Conservation (phyloP, 306 rosid genomes). For the Pterocarpus santalinus region DNA sequence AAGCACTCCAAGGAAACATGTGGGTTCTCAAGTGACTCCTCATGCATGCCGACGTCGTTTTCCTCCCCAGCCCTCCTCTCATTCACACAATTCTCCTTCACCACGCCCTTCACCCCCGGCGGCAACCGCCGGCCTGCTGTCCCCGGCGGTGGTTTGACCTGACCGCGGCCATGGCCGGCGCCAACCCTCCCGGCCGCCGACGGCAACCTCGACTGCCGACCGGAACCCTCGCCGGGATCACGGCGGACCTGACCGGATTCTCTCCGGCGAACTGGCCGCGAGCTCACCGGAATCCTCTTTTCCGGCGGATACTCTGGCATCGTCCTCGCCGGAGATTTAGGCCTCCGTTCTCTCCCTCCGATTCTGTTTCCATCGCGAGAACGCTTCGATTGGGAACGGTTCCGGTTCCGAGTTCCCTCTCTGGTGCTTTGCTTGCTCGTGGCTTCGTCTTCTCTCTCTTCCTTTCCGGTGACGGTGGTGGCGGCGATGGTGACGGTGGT, state of each 20-base stretch:
- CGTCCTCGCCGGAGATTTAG: conserved; percentile 51
- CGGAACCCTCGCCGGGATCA: conserved; percentile 52
- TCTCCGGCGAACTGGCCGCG: conserved; percentile 52
- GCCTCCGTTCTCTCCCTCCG: conserved; percentile 53
- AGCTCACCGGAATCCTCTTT: conserved; percentile 49
- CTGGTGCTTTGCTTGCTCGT: conserved; percentile 64
- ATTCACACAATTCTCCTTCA: conserved; percentile 21
- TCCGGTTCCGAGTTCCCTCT: conserved; percentile 53
- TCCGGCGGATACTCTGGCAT: conserved; percentile 47
- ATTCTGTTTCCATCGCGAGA: conserved; percentile 52
- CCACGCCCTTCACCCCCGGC: conserved; percentile 20
- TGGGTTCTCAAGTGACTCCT: conserved; percentile 79
- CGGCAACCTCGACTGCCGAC: conserved; percentile 72
- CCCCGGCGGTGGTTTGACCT: conserved; percentile 49
- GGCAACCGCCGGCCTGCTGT: conserved; percentile 38
- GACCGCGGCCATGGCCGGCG: conserved; percentile 43
- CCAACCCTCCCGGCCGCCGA: conserved; percentile 59
- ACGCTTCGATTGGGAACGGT: conserved; percentile 55
- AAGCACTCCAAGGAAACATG: conserved; percentile 89
- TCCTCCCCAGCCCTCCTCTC: conserved; percentile 35
- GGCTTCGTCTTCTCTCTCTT: conserved; percentile 76
- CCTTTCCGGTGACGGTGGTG: conserved; percentile 55
- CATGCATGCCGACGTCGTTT: conserved; percentile 51
- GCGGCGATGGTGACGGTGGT: conserved; percentile 62
- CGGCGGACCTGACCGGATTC: conserved; percentile 54